These are phyloP conservation scores for Microglena sp. DNA, from an alignment of 139 green algal genomes.

Conservation along the genomic window DNA sequence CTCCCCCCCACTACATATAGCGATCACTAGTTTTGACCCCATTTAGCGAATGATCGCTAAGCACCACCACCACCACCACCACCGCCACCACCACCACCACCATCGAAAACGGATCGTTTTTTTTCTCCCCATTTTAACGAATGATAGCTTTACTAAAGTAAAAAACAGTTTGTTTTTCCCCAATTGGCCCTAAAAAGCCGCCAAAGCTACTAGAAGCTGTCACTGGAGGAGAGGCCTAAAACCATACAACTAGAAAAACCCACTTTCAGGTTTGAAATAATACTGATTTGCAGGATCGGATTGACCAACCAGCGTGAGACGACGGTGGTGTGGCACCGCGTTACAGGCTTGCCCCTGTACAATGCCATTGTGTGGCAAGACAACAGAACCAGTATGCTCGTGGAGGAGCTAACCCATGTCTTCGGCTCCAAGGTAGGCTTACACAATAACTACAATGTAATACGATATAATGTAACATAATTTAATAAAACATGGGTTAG, in stretches of 20 bases:
- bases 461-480: no score
- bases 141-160: neutral
- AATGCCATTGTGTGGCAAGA: slow-evolving; percentile 97
- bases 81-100: no score
- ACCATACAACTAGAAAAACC: no score
- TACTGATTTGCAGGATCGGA: slow-evolving; percentile 40
- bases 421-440: no score
- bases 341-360: slow-evolving; percentile 69
- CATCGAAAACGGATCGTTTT: no score
- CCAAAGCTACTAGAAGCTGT: neutral
- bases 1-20: no score
- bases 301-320: slow-evolving; percentile 96
- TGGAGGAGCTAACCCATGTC: no score
- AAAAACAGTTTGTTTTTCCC: neutral
- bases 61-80: no score
- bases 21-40: no score
- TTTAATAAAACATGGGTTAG: no score
- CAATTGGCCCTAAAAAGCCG: neutral
- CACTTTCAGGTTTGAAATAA: neutral
- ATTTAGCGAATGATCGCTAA: no score
- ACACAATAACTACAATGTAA: no score
- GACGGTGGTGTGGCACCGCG: slow-evolving; percentile 75
- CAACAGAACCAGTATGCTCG: slow-evolving; percentile 73
- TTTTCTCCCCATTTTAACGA: neutral
- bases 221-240: neutral